A percentile compares a stretch with the other conserved stretches of the same genome.
Evolutionary conservation across 2,329 filamentous ascomycete species (phyloP).

Genomic region (Parastagonospora avenae): DNA sequence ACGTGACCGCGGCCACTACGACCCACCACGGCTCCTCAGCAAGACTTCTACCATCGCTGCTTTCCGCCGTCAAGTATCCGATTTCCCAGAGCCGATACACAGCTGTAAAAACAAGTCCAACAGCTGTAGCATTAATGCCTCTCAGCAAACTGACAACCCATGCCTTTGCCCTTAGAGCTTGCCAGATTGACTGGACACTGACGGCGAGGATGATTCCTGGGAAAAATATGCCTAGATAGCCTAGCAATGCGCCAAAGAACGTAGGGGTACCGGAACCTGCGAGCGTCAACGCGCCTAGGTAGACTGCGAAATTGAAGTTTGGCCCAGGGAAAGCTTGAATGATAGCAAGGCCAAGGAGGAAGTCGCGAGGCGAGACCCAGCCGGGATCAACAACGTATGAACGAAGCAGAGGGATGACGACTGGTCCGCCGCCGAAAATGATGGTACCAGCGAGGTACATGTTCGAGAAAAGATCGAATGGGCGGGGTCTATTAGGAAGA

Average conservation of each 20-base stretch:
- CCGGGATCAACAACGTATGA: conserved; percentile 65
- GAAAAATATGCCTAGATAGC: conserved; percentile 48
- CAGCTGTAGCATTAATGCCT: conserved; percentile 51
- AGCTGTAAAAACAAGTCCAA: conserved; percentile 52
- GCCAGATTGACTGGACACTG: conserved; percentile 48
- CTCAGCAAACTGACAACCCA: conserved; percentile 43
- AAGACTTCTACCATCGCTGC: conserved; percentile 42
- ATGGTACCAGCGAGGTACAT: conserved; percentile 74
- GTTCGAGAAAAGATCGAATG: conserved; percentile 70
- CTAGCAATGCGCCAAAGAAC: conserved; percentile 44
- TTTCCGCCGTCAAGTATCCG: conserved; percentile 48
- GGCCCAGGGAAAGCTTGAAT: conserved; percentile 72
- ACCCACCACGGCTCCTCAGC: conserved; percentile 53
- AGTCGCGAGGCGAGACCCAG: conserved; percentile 73
- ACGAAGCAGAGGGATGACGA: conserved; percentile 52
- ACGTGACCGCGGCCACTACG: conserved; percentile 49
- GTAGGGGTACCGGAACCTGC: conserved; percentile 29
- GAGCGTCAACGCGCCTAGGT: conserved; percentile 48
- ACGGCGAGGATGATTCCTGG: conserved; percentile 48
- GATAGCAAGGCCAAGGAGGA: conserved; percentile 73
- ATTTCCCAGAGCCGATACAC: conserved; percentile 53
- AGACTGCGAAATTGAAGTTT: conserved; percentile 60
- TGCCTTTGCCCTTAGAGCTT: conserved; percentile 40
- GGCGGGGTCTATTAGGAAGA: conserved; percentile 49
- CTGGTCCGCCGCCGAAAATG: conserved; percentile 54